Evolutionary conservation across 331 rosid genomes (phyloP), one percentile per base, ranked within the genome.

Genomic region (Phaseolus coccineus): DNA sequence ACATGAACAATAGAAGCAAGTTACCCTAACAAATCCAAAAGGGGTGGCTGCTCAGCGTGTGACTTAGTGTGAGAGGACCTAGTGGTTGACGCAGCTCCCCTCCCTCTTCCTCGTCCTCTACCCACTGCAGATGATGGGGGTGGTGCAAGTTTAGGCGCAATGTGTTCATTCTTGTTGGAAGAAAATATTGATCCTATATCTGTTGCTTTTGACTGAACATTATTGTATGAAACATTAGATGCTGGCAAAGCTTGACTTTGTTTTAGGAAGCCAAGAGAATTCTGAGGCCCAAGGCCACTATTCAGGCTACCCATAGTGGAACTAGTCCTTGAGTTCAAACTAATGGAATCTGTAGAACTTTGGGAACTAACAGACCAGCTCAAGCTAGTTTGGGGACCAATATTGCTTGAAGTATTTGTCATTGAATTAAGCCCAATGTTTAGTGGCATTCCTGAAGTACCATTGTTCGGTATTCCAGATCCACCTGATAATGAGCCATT

Each of bases 81-180:
- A 62, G 82, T 46, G 64, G 84, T 73, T 59, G 96, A 82, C 39
- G 74, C 55, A 58, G 76, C 59, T 78, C 90, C 96, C 76, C 93
- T 88, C 69, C 97, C 98, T 83, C 98, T 90, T 27, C 96, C 99
- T 81, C 98, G 83, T 70, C 98, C 98, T 87, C 98, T 89, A 67
- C 98, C 98, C 50, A 90, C 89, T 10, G 96, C 63, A 44, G 88
- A 89, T 73, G 94, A 83, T 2, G 99, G 99, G 13, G 99, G 98
- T 3, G 99, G 99, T 8, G 97, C 99, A 24, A 96, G 97, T 82
- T 84, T 90, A 39, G 82, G 97, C 10, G 97, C 91, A 77, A 80
- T 68, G 13, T 80, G 90, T 37, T 87, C 94, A 84, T 88, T 96
- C 83, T 88, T 93, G 73, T 87, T 84, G 51, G 94, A 85, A 67